A percentile compares a stretch with the other conserved stretches of the same genome.
These are phyloP conservation scores for Cladochytrium replicatum DNA, from an alignment of 192 early-diverging fungal genomes.

Conservation along the genomic window DNA sequence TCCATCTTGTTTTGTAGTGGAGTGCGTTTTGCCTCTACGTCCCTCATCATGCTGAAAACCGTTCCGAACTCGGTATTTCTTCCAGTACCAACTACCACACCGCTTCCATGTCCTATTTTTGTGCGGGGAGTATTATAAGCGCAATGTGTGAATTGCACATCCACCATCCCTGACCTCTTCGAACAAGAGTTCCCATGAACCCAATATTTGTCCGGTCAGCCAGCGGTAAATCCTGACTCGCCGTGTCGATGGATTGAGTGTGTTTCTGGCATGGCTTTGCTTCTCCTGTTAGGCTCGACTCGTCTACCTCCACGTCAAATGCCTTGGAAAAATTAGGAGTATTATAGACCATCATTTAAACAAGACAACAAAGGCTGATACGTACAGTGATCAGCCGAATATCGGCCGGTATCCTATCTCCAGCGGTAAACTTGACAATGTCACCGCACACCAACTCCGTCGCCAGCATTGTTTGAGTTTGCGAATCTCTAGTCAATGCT, in stretches of 20 bases:
- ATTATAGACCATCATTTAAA: not conserved
- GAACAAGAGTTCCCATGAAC: slow-evolving; percentile 90
- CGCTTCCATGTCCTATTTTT: slow-evolving; percentile 67
- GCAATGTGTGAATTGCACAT: not conserved
- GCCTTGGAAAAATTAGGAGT: slow-evolving; percentile 20
- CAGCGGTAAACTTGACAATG: slow-evolving; percentile 72
- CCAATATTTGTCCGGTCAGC: slow-evolving; percentile 79
- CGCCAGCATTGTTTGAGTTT: slow-evolving; percentile 52
- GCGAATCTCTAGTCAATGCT: slow-evolving; percentile 42
- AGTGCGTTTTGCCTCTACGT: slow-evolving; percentile 50
- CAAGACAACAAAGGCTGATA: not conserved
- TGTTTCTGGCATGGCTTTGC: slow-evolving; percentile 70
- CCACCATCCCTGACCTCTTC: slow-evolving; percentile 45
- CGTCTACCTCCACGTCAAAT: slow-evolving; percentile 81
- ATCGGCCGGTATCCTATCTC: slow-evolving; percentile 92
- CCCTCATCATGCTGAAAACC: slow-evolving; percentile 89
- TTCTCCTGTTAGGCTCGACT: slow-evolving; percentile 82
- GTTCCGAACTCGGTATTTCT: slow-evolving; percentile 89
- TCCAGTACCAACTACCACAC: slow-evolving; percentile 84
- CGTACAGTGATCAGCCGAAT: slow-evolving; percentile 60
- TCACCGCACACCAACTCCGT: slow-evolving; percentile 87
- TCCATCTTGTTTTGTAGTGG: slow-evolving; percentile 93
- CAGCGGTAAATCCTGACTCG: slow-evolving; percentile 41
- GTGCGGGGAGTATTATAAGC: not conserved
- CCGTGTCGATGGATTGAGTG: slow-evolving; percentile 23